phyloP scores from a whole-genome alignment of 495 filamentous ascomycete genomes.

The Pyronema omphalodes region DNA sequence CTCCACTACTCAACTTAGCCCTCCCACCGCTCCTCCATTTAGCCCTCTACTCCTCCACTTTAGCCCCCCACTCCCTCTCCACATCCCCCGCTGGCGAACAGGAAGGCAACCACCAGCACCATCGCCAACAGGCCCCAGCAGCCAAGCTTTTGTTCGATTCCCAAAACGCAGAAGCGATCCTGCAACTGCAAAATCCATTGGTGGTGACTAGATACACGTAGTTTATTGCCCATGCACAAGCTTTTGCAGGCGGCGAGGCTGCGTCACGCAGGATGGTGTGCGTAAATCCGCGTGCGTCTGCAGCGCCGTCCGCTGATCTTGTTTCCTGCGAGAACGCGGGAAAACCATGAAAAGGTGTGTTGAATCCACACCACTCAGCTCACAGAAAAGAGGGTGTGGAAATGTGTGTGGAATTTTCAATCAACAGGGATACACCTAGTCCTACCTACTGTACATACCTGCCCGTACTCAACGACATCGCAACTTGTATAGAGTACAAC shows the following conservation, averaged over 20 bases:
- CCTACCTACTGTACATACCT: too few relatives aligned
- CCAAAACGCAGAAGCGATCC: conserved; percentile 8
- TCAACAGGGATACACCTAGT: too few relatives aligned
- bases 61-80: neutral
- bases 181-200: conserved; percentile 22
- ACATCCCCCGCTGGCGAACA: neutral
- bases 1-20: too few relatives aligned
- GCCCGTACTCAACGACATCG: too few relatives aligned
- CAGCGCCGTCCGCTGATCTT: conserved; percentile 27
- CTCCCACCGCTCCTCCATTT: too few relatives aligned
- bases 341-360: conserved; percentile 6
- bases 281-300: conserved; percentile 26
- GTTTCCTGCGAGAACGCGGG: conserved; percentile 26
- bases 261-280: conserved; percentile 25
- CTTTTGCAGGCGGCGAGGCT: conserved; percentile 25
- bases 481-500: too few relatives aligned
- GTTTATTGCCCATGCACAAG: conserved; percentile 19
- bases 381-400: too few relatives aligned
- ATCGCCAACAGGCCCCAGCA: neutral
- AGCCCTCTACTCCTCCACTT: too few relatives aligned
- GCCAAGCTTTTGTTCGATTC: neutral
- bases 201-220: conserved; percentile 25
- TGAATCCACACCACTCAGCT: too few relatives aligned
- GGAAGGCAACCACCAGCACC: neutral
- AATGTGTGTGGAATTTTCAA: too few relatives aligned